Evolutionary conservation across 1,284 basidiomycete species (phyloP).

Genomic region (Apiotrichum porosum): DNA sequence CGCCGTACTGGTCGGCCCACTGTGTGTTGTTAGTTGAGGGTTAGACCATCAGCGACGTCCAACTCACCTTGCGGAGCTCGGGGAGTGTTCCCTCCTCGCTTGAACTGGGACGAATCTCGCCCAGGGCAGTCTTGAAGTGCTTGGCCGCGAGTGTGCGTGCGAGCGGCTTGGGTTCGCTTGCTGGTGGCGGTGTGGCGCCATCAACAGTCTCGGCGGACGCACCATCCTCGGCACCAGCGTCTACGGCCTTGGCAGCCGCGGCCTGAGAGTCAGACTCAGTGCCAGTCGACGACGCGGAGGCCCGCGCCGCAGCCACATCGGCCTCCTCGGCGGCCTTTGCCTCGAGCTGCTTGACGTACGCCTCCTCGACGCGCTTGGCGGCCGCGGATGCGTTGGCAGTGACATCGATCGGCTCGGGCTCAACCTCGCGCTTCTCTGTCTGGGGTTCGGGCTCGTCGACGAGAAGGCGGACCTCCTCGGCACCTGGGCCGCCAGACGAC

Average conservation of each 20-base stretch:
- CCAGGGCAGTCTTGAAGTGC: slow-evolving; percentile 75
- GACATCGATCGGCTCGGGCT: neutral
- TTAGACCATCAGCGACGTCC: no score
- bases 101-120: slow-evolving; percentile 78
- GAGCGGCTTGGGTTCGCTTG: neutral
- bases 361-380: slow-evolving; percentile 13
- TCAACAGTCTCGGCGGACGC: neutral
- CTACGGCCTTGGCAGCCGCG: neutral
- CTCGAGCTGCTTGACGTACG: slow-evolving; percentile 11
- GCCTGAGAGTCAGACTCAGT: no score
- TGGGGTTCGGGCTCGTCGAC: slow-evolving; percentile 2
- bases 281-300: neutral
- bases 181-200: neutral
- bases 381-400: slow-evolving; percentile 3
- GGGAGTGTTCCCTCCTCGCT: slow-evolving; percentile 75
- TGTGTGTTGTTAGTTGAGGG: no score
- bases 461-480: slow-evolving; percentile 7
- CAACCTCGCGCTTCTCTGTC: neutral
- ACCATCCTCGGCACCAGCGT: neutral
- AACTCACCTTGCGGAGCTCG: slow-evolving; percentile 57
- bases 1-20: slow-evolving; percentile 90
- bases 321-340: slow-evolving; percentile 5
- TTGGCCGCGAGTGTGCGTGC: slow-evolving; percentile 34
- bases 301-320: slow-evolving; percentile 1
- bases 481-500: neutral